phyloP scores from a whole-genome alignment of 148 eudicot genomes.

The Gaultheria prostrata region DNA sequence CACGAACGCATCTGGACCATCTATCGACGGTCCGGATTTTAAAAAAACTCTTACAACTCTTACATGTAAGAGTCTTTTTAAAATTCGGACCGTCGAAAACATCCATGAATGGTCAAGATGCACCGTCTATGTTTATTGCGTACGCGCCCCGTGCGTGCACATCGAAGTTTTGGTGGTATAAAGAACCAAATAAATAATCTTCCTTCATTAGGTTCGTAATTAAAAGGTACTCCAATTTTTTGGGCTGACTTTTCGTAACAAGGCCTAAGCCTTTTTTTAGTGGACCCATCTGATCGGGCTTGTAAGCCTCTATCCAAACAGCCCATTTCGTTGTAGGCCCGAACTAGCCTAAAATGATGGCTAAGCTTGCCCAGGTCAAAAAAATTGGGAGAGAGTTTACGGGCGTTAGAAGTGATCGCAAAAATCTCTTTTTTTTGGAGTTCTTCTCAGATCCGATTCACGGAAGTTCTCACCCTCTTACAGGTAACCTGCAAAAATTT shows the following conservation, averaged over 20 bases:
- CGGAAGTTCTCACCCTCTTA: neutral
- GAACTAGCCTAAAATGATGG: neutral
- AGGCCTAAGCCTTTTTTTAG: neutral
- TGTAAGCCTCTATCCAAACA: neutral
- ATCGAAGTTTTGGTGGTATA: too few relatives aligned
- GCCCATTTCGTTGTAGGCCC: neutral
- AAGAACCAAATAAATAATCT: neutral
- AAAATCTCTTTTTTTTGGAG: neutral
- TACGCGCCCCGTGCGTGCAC: too few relatives aligned
- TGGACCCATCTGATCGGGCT: neutral
- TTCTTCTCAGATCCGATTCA: conserved; percentile 1
- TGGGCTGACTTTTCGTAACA: neutral
- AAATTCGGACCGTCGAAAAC: too few relatives aligned
- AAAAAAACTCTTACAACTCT: too few relatives aligned
- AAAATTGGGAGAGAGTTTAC: neutral
- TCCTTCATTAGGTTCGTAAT: too few relatives aligned
- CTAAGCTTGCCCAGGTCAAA: too few relatives aligned
- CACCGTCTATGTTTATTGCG: too few relatives aligned
- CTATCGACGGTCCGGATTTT: too few relatives aligned
- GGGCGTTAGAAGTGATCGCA: neutral
- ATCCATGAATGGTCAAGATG: too few relatives aligned
- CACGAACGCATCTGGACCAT: too few relatives aligned
- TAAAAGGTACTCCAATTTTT: neutral
- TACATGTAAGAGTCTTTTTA: too few relatives aligned
- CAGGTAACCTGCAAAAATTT: neutral